A percentile compares a stretch with the other conserved stretches of the same genome.
Evolutionary conservation across 805 yeast genomes (phyloP).

Genomic region (Alloascoidea hylecoeti): DNA sequence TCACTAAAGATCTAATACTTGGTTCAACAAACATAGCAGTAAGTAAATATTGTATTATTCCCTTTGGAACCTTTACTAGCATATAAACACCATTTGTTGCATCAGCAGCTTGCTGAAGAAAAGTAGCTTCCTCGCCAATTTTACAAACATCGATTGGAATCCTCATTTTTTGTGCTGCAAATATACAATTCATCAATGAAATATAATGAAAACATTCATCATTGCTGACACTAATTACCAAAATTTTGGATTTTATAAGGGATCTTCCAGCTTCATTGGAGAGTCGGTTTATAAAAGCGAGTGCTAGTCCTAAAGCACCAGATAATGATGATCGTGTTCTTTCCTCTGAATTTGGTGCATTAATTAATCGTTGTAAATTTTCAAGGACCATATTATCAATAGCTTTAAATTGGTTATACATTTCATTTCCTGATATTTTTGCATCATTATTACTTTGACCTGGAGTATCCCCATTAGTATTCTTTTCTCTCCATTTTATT

Average conservation of each 20-base stretch:
- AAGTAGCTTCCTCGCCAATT: slow-evolving; percentile 57
- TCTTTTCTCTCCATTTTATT: slow-evolving; percentile 5
- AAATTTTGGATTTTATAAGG: slow-evolving; percentile 39
- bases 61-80: slow-evolving; percentile 49
- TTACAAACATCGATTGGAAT: slow-evolving; percentile 87
- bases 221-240: slow-evolving; percentile 52
- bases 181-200: slow-evolving; percentile 89
- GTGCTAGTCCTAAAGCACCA: slow-evolving; percentile 72
- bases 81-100: slow-evolving; percentile 87
- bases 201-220: slow-evolving; percentile 75
- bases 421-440: slow-evolving; percentile 32
- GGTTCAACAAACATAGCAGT: slow-evolving; percentile 87
- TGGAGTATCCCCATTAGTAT: slow-evolving; percentile 4
- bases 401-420: slow-evolving; percentile 75
- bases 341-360: slow-evolving; percentile 13
- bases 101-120: slow-evolving; percentile 90
- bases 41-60: slow-evolving; percentile 66
- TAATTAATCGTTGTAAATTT: slow-evolving; percentile 35
- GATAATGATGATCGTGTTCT: slow-evolving; percentile 34
- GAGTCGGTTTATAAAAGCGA: slow-evolving; percentile 64
- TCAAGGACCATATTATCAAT: slow-evolving; percentile 64
- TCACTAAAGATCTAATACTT: slow-evolving; percentile 55
- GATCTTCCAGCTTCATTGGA: slow-evolving; percentile 28
- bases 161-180: slow-evolving; percentile 88
- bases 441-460: not conserved